A percentile compares a stretch with the other conserved stretches of the same genome.
phyloP scores from a whole-genome alignment of 1,284 basidiomycete species.

The Tylopilus sp. region DNA sequence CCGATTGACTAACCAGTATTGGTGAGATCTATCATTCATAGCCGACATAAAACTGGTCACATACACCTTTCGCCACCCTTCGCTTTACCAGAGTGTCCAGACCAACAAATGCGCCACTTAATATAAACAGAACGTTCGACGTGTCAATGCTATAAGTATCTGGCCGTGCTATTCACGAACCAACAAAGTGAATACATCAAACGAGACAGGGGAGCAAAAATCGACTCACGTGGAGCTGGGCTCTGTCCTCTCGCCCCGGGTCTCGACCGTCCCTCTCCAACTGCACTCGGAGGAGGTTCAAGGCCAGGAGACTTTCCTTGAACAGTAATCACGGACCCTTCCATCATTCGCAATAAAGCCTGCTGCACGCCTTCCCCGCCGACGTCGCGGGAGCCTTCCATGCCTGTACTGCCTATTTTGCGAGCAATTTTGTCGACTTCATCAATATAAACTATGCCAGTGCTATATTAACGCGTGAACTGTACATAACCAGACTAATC shows the following conservation, averaged over 20 bases:
- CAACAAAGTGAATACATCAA: not conserved
- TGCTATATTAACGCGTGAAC: constrained; percentile 43
- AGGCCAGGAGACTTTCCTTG: constrained; percentile 64
- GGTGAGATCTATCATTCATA: not conserved
- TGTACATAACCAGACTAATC: not conserved
- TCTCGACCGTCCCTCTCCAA: constrained; percentile 48
- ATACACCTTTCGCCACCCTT: constrained; percentile 79
- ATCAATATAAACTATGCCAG: constrained; percentile 94
- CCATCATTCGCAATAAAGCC: constrained; percentile 87
- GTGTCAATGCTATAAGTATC: constrained; percentile 80
- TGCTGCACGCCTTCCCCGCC: constrained; percentile 97
- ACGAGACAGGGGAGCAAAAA: not conserved
- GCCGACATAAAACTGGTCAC: constrained; percentile 26
- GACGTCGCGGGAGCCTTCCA: constrained; percentile 83
- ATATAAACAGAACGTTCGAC: constrained; percentile 85
- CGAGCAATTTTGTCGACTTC: constrained; percentile 93
- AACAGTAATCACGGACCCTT: constrained; percentile 83
- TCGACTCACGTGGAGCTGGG: constrained; percentile 22
- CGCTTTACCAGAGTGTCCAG: constrained; percentile 80
- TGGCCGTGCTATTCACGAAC: constrained; percentile 49
- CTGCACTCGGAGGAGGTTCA: constrained; percentile 43
- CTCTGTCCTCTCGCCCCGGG: constrained; percentile 39
- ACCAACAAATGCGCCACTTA: constrained; percentile 94
- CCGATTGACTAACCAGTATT: constrained; percentile 70
- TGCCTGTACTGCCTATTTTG: constrained; percentile 57